phyloP scores from a whole-genome alignment of 2,329 filamentous ascomycete genomes.

The Escovopsis sp. region DNA sequence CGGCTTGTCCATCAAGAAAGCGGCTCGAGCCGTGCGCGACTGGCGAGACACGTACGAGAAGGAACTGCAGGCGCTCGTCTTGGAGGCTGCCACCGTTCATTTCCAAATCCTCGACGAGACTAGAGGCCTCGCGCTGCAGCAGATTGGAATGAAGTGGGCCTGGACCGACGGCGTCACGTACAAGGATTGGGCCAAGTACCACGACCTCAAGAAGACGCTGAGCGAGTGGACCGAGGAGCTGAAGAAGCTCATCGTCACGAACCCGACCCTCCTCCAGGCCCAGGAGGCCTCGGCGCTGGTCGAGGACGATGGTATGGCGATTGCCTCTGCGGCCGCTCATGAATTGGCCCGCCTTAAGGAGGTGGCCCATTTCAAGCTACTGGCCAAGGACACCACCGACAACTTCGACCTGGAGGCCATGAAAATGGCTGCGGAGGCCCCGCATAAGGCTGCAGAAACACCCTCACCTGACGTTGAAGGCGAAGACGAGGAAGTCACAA shows the following conservation, averaged over 20 bases:
- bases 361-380: constrained; percentile 71
- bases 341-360: constrained; percentile 72
- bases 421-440: constrained; percentile 38
- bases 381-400: constrained; percentile 56
- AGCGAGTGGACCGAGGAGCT: constrained; percentile 76
- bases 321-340: constrained; percentile 63
- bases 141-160: constrained; percentile 89
- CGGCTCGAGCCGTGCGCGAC: constrained; percentile 59
- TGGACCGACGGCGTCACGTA: constrained; percentile 94
- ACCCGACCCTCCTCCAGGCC: constrained; percentile 55
- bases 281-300: constrained; percentile 53
- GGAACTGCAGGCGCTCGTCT: constrained; percentile 54
- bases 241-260: constrained; percentile 56
- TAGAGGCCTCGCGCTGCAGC: constrained; percentile 70
- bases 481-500: background rate
- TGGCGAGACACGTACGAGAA: constrained; percentile 63
- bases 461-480: constrained; percentile 7
- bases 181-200: constrained; percentile 93
- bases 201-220: constrained; percentile 70
- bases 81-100: constrained; percentile 61
- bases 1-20: constrained; percentile 59
- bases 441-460: constrained; percentile 14
- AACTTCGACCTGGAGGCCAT: constrained; percentile 61
- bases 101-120: constrained; percentile 72
- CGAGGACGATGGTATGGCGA: constrained; percentile 64